Conservation (phyloP, 2,329 filamentous ascomycete species). For the Trichoderma sp. region DNA sequence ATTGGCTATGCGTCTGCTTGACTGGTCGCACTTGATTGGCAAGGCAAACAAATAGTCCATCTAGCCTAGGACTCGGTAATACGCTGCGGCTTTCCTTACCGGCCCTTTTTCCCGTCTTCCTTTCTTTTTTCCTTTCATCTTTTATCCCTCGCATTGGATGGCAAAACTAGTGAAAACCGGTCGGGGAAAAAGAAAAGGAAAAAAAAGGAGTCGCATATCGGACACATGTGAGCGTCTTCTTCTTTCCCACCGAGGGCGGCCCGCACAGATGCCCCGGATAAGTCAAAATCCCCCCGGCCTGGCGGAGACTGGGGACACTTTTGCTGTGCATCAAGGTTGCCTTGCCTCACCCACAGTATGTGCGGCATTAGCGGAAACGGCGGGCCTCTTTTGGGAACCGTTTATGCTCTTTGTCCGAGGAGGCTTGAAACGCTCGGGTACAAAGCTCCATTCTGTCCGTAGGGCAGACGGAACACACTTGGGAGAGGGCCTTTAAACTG, state of each 20-base stretch:
- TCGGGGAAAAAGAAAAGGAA: not conserved
- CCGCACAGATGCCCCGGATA: slow-evolving; percentile 2
- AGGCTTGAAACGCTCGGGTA: not conserved
- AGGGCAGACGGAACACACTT: not conserved
- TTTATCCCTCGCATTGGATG: not conserved
- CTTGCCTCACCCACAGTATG: not conserved
- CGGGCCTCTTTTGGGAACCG: slow-evolving; percentile 7
- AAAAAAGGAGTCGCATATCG: not conserved
- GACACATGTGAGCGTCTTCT: not conserved
- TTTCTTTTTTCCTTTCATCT: not conserved
- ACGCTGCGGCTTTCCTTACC: not conserved
- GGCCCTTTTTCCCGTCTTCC: not conserved
- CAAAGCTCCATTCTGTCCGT: not conserved
- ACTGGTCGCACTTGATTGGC: slow-evolving; percentile 5
- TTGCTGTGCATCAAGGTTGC: not conserved
- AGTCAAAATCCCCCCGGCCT: not conserved
- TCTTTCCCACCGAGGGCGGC: not conserved
- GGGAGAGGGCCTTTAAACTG: not conserved
- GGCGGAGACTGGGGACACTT: not conserved
- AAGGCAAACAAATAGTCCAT: not conserved
- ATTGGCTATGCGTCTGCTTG: not conserved
- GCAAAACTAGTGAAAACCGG: not conserved
- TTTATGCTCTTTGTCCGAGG: not conserved
- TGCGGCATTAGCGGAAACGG: slow-evolving; percentile 13
- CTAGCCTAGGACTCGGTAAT: not conserved